Percentiles rank a stretch among this genome's conserved stretches.
Conservation (phyloP, 2,329 filamentous ascomycete genomes). For the Onygenales sp. region DNA sequence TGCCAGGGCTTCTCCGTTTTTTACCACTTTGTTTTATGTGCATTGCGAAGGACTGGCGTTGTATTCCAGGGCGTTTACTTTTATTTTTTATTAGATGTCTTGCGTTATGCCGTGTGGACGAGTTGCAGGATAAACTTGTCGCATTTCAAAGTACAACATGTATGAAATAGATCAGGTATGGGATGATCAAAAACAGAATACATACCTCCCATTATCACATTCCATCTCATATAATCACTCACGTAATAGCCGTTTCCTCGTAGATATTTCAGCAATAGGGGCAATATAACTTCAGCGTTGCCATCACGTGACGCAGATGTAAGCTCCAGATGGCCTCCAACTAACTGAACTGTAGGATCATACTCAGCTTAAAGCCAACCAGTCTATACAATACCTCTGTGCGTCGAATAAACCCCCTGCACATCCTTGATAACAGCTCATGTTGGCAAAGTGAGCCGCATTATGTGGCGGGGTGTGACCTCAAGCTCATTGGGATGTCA, state of each 20-base stretch:
- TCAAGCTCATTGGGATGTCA: conserved; percentile 4
- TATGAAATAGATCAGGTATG: neutral
- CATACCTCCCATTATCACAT: too few species aligned
- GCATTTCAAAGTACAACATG: neutral
- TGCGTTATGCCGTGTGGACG: neutral
- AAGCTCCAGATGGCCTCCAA: too few species aligned
- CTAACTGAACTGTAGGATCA: too few species aligned
- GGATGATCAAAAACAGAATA: too few species aligned
- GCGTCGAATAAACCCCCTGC: neutral
- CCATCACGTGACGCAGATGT: too few species aligned
- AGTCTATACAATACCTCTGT: neutral
- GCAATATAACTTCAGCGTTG: too few species aligned
- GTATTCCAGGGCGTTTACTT: neutral
- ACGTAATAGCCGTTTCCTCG: too few species aligned
- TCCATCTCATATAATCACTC: too few species aligned
- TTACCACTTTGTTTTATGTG: neutral
- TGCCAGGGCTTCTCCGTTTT: neutral
- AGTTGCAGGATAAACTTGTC: neutral
- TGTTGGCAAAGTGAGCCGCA: neutral
- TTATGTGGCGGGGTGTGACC: neutral
- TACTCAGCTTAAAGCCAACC: neutral
- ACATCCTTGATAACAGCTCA: neutral
- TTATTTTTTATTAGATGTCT: neutral
- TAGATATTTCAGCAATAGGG: too few species aligned
- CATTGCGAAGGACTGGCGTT: neutral